Percentiles rank a stretch among this genome's conserved stretches.
Evolutionary conservation across 192 early-diverging fungal species (phyloP).

Genomic region (Obelidium mucronatum): DNA sequence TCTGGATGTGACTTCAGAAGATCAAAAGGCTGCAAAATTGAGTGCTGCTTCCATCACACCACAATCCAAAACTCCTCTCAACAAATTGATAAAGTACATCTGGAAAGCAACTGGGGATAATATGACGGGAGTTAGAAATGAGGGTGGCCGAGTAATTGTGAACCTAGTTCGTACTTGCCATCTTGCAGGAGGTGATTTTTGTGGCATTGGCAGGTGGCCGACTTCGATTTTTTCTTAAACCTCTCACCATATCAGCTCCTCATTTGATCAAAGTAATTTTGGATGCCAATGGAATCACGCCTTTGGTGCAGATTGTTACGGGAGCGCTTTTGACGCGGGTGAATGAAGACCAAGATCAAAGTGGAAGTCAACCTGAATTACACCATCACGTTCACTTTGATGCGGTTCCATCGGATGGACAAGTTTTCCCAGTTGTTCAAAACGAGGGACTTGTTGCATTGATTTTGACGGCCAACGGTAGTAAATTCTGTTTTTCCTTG

Average conservation of each 20-base stretch:
- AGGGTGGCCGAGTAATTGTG: constrained; percentile 59
- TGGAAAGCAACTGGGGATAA: constrained; percentile 59
- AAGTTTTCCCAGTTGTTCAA: constrained; percentile 60
- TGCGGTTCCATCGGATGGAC: constrained; percentile 52
- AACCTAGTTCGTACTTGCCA: constrained; percentile 52
- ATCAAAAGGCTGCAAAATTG: constrained; percentile 32
- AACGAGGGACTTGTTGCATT: constrained; percentile 61
- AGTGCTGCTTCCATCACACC: not conserved
- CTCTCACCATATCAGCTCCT: constrained; percentile 21
- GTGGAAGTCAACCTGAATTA: not conserved
- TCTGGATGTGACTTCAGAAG: constrained; percentile 42
- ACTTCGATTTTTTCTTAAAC: too few species aligned
- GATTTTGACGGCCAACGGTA: constrained; percentile 50
- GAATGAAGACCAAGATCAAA: not conserved
- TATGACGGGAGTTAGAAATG: constrained; percentile 57
- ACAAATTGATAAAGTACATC: constrained; percentile 48
- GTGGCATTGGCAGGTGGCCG: not conserved
- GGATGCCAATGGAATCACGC: constrained; percentile 47
- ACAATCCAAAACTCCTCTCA: constrained; percentile 44
- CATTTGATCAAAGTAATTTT: constrained; percentile 45
- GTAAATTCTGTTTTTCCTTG: constrained; percentile 20
- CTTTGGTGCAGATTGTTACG: constrained; percentile 58
- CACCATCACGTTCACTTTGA: constrained; percentile 66
- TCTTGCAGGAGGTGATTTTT: constrained; percentile 40
- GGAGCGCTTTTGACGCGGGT: constrained; percentile 52